A percentile compares a stretch with the other conserved stretches of the same genome.
These are phyloP conservation scores for Colletotrichum ledebouriae DNA, from an alignment of 2,329 filamentous ascomycete genomes.

Conservation along the genomic window DNA sequence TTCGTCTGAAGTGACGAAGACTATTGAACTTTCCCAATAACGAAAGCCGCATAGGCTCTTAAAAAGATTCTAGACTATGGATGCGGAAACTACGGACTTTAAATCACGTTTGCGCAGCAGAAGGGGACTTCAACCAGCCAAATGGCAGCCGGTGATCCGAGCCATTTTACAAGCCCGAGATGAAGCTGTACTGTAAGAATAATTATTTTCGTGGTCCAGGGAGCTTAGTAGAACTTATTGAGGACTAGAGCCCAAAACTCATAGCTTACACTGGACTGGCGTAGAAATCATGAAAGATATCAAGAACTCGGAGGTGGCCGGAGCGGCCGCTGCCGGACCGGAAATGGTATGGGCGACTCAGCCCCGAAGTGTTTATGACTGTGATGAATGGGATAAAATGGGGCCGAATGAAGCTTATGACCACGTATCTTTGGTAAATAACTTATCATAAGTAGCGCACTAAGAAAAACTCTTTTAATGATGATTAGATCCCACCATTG, in stretches of 20 bases:
- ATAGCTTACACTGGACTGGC: too few species aligned
- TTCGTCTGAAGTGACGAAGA: not conserved
- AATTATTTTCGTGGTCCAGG: too few species aligned
- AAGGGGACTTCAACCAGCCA: not conserved
- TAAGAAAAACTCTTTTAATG: too few species aligned
- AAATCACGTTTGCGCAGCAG: not conserved
- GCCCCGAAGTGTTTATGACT: not conserved
- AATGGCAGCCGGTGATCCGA: not conserved
- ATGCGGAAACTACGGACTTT: not conserved
- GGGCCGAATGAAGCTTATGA: not conserved
- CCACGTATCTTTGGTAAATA: too few species aligned
- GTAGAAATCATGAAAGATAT: slow-evolving; percentile 35
- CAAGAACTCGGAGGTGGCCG: slow-evolving; percentile 42
- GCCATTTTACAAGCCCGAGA: not conserved
- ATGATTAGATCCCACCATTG: too few species aligned
- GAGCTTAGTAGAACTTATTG: too few species aligned
- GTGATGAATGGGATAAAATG: not conserved
- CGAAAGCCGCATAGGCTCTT: not conserved
- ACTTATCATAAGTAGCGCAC: too few species aligned
- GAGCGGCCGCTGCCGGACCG: slow-evolving; percentile 51
- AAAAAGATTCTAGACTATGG: not conserved
- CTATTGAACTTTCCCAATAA: not conserved
- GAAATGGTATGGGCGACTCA: slow-evolving; percentile 52
- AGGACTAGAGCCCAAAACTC: too few species aligned
- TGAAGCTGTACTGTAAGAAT: too few species aligned